Evolutionary conservation across 208 protist genomes (phyloP).

Genomic region (Acanthamoeba royreba): DNA sequence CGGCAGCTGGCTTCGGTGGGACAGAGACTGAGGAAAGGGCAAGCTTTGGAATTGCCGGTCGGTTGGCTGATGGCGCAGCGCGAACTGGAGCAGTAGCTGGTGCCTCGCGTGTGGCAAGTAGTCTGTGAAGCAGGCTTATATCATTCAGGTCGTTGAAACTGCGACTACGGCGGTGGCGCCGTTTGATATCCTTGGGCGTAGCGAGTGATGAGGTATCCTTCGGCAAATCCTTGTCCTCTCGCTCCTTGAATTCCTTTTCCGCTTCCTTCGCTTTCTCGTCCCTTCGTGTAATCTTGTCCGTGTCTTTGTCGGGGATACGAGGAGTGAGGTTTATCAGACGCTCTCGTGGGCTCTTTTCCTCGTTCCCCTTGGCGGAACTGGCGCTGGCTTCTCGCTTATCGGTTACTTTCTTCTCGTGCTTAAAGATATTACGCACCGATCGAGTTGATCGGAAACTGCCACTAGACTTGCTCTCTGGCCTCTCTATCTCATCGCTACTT

Average conservation of each 20-base stretch:
- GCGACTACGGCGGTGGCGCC: not conserved
- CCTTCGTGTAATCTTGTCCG: not conserved
- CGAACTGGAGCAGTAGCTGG: not conserved
- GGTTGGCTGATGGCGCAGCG: not conserved
- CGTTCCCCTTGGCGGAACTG: not conserved
- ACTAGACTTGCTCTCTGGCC: too few species aligned
- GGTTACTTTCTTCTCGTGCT: not conserved
- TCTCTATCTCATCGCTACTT: too few species aligned
- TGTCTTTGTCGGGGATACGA: not conserved
- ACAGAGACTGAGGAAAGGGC: not conserved
- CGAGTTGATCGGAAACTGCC: not conserved
- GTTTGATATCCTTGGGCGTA: not conserved
- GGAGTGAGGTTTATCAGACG: too few species aligned
- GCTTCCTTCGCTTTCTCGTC: not conserved
- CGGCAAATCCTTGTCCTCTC: not conserved
- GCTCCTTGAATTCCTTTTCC: not conserved
- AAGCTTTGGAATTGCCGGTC: not conserved
- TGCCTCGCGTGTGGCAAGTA: not conserved
- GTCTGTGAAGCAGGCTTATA: not conserved
- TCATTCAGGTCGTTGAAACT: slow-evolving; percentile 7
- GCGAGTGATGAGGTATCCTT: too few species aligned
- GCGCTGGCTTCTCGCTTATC: not conserved
- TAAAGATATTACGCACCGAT: not conserved
- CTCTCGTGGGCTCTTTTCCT: slow-evolving; percentile 2
- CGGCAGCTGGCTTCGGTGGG: not conserved